These are phyloP conservation scores for Nicotiana benthamiana DNA, from an alignment of 257 asterid species.

Conservation along the genomic window DNA sequence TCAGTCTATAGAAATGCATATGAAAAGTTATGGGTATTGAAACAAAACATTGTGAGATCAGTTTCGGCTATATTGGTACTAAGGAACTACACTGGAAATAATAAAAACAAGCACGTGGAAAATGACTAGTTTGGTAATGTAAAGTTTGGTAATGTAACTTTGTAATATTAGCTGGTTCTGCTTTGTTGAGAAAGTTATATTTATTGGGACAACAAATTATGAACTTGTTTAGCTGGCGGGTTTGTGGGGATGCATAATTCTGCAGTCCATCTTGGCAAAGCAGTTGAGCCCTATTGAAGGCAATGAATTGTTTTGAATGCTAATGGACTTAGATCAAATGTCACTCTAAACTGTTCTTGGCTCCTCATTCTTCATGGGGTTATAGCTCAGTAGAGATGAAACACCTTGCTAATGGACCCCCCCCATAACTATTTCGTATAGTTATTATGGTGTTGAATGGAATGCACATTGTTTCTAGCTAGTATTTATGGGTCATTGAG, in stretches of 20 bases:
- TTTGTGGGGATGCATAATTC: background rate
- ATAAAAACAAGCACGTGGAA: background rate
- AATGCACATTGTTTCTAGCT: background rate
- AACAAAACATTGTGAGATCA: background rate
- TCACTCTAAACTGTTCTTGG: slow-evolving; percentile 40
- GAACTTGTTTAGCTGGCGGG: background rate
- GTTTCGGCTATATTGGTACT: background rate
- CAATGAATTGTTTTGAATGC: slow-evolving; percentile 57
- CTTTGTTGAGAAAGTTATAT: background rate
- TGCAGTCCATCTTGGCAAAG: slow-evolving; percentile 60
- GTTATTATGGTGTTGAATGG: too few relatives aligned
- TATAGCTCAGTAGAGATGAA: slow-evolving; percentile 45
- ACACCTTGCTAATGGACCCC: slow-evolving; percentile 4
- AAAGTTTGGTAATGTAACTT: background rate
- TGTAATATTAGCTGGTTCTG: background rate
- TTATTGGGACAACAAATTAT: too few relatives aligned
- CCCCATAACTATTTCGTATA: too few relatives aligned
- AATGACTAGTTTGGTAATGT: background rate
- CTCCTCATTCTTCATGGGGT: slow-evolving; percentile 25
- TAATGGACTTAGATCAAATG: slow-evolving; percentile 40
- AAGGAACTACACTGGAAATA: too few relatives aligned
- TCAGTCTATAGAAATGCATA: background rate
- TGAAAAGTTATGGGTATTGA: background rate
- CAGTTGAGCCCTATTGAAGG: slow-evolving; percentile 20
- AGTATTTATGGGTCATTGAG: background rate